Evolutionary conservation across 2,329 filamentous ascomycete species (phyloP), one percentile per base, ranked within the genome.

Genomic region (Diaporthe aspalathi): DNA sequence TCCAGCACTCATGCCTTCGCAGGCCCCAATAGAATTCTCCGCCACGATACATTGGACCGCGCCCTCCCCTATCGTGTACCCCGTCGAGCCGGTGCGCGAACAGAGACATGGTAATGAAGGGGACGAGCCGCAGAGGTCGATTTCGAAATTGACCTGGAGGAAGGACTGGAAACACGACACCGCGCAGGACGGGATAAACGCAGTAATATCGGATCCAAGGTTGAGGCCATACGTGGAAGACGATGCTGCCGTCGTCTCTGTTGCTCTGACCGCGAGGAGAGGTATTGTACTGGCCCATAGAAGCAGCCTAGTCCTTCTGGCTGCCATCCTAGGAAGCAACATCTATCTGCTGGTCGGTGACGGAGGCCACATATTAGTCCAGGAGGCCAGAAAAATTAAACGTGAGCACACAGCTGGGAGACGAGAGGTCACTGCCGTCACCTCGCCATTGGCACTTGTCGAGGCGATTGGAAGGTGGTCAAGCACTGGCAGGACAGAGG

Each of bases 41-140:
- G 88, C 88, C 11, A 87, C 83, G 43, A 93, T 85, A 79, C 92
- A 94, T 76, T 91, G 88, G 73, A 93, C 80, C 5, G 89, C 91
- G 14, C 87, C 92, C 80, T 94, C 92, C n/a, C 91, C 92, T 60
- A 94, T 77, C 1, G 92, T 94, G 75, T 90, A 91, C 12, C 90
- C 91, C 38, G 87, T 87, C 16, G 79, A 81, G 11, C 91, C 91
- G 43, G 84, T 83, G 71, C 85, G 84, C 47, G 86, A 85, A 79
- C 92, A 94, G 8, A 94, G 83, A 75, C 91, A 93, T 76, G 85
- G 81, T 74, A 93, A 78, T 32, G 90, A 84, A 14, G 86, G 83
- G 17, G 81, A 81, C 43, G 80, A 77, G 38, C 84, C 83, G 76
- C 90, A 92, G 60, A 79, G 77, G 63, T 79, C 80, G 24, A 78